These are phyloP conservation scores for Kodamaea suecica DNA, from an alignment of 1,139 yeast species.

Conservation along the genomic window DNA sequence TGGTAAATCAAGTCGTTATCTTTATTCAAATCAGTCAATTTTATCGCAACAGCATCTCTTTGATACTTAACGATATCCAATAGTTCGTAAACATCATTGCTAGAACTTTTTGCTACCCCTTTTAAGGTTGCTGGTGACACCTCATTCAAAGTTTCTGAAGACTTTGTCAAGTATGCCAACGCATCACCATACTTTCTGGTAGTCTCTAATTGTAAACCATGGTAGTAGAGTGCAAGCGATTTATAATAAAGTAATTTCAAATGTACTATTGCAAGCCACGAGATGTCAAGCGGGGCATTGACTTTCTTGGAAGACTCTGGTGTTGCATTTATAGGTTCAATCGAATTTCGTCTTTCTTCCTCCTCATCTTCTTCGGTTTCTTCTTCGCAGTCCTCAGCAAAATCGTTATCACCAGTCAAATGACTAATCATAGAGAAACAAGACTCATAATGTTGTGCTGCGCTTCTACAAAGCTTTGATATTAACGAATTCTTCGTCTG, in stretches of 20 bases:
- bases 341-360: slow-evolving; percentile 12
- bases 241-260: slow-evolving; percentile 49
- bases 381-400: slow-evolving; percentile 1
- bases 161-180: slow-evolving; percentile 60
- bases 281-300: slow-evolving; percentile 43
- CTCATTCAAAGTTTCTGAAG: slow-evolving; percentile 38
- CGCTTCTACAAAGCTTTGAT: slow-evolving; percentile 66
- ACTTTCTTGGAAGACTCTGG: slow-evolving; percentile 42
- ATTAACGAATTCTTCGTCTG: slow-evolving; percentile 62
- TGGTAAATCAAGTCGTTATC: slow-evolving; percentile 92
- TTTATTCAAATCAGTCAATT: slow-evolving; percentile 53
- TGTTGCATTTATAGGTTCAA: slow-evolving; percentile 17
- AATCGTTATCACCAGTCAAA: slow-evolving; percentile 19
- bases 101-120: slow-evolving; percentile 24
- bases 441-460: slow-evolving; percentile 54
- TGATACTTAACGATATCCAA: slow-evolving; percentile 45
- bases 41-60: slow-evolving; percentile 43
- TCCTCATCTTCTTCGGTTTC: slow-evolving; percentile 16
- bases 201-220: slow-evolving; percentile 49
- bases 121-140: slow-evolving; percentile 26
- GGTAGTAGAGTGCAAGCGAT: slow-evolving; percentile 48
- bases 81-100: slow-evolving; percentile 33
- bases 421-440: slow-evolving; percentile 39
- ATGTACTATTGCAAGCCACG: slow-evolving; percentile 43
- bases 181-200: slow-evolving; percentile 70